Evolutionary conservation across 2,329 filamentous ascomycete genomes (phyloP), one percentile per base, ranked within the genome.

Genomic region (Diaporthe sp.): DNA sequence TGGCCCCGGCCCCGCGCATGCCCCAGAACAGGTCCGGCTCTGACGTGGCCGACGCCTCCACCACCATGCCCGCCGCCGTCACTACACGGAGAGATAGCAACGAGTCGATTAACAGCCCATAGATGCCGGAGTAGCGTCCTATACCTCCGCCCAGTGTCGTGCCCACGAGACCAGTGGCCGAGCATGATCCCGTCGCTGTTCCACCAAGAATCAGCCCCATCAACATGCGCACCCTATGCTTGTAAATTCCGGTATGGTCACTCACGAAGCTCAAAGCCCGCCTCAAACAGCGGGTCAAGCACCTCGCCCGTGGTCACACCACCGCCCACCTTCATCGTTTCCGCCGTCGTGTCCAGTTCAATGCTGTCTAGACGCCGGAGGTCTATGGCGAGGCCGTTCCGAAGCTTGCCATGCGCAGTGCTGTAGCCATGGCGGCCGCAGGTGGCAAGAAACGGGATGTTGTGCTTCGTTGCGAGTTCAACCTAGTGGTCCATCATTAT

Each of bases 1-100:
- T 46, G 31, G 37, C 37, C 22, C 70, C 70, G 42, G 39, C 70
- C n/a, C 70, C 70, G 7, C 57, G 37, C 31, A 73, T 34, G 7
- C 53, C 70, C 55, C 57, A 73, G 39, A 73, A 53, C 13, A 73
- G 57, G 53, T 73, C 70, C 19, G 34, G 28, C 22, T 73, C 44
- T 22, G 37, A 42, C 17, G 53, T 51, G 17, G 53, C 57, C 9
- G 70, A 73, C 13, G 57, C 42, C 31, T 42, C 44, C 15, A 62
- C 44, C 15, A 61, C 12, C 39, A 31, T 17, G 7, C 70, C 70
- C 39, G 25, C 28, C 5, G 55, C 70, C 22, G 70, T 73, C 7
- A 73, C 70, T 17, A 73, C 37, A 28, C 70, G 70, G 9, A 71
- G n/a, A 25, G 68, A 58, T 2, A 68, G 5, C 28, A 68, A 46